phyloP scores from a whole-genome alignment of 2,329 filamentous ascomycete species.

The Phyllosticta paracitricarpa region DNA sequence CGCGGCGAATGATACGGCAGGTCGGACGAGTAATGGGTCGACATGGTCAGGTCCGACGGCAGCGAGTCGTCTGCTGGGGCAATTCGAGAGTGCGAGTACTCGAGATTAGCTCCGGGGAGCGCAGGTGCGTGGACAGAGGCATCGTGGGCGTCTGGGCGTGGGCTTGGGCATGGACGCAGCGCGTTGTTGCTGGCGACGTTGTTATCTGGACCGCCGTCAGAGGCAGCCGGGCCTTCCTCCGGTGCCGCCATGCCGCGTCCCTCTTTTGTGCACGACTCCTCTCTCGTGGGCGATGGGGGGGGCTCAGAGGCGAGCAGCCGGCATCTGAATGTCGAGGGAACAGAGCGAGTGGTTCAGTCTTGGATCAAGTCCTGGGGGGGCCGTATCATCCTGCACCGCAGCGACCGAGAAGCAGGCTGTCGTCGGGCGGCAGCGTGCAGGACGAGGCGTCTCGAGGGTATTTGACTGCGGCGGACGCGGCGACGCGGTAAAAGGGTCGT shows the following conservation, averaged over 20 bases:
- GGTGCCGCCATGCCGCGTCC: constrained; percentile 6
- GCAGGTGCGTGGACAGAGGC: not conserved
- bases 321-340: not conserved
- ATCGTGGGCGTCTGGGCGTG: not conserved
- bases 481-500: not conserved
- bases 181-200: not conserved
- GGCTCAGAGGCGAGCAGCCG: not conserved
- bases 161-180: not conserved
- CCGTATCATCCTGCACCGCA: constrained; percentile 22
- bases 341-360: not conserved
- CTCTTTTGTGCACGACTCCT: not conserved
- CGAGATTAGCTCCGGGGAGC: not conserved
- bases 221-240: constrained; percentile 3
- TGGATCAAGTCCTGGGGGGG: constrained; percentile 9
- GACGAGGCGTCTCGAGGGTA: not conserved
- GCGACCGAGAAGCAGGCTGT: constrained; percentile 10
- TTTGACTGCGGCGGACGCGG: constrained; percentile 5
- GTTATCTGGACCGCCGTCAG: constrained; percentile 1
- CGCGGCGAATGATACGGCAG: constrained; percentile 31
- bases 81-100: not conserved
- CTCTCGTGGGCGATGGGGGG: not conserved
- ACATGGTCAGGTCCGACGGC: not conserved
- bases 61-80: constrained; percentile 12
- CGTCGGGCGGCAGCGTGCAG: constrained; percentile 2
- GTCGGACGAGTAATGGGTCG: constrained; percentile 19